Evolutionary conservation across 768 basidiomycete species (phyloP), one percentile per base, ranked within the genome.

Genomic region (Naganishia kalamii): DNA sequence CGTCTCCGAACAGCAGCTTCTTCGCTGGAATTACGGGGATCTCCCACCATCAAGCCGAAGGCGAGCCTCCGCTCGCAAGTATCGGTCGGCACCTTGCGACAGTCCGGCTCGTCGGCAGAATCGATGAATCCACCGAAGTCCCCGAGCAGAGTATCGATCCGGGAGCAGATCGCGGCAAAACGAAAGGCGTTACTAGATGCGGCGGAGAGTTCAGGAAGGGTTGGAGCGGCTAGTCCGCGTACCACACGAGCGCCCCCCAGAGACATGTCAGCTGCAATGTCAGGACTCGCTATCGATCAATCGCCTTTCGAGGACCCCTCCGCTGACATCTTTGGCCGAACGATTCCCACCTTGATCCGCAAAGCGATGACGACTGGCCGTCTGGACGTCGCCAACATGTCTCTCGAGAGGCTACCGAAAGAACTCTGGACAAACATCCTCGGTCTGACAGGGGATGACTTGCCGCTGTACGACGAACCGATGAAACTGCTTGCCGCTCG

Each of bases 341-440:
- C 54, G 1, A 30, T 68, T n/a, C 37, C 62, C 5, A 27, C 33
- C 10, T 40, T 59, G 8, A 52, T 68, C 3, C 30, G 46, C 19
- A 68, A 68, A 43, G 61, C 66, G 5, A 19, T 63, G 33, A 47
- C 33, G 13, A 60, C 66, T 4, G 66, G 66, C 1, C 50, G 52
- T 10, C 33, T 68, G 12, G 48, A 68, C 29, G 51, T 68, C 40
- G 49, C 50, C 40, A 68, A 57, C 35, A 59, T 68, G 62, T 48
- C 35, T n/a, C 62, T 68, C n/a, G 62, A 63, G 15, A 33, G 62
- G 23, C 27, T 68, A 27, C 66, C 66, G 12, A 63, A 57, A 21
- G 62, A 68, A 30, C 25, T 68, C 1, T 68, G 62, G 62, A 68
- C 62, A 4, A 62, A 62, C 21, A 50, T 68, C 30, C 51, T 68